Evolutionary conservation across 139 green algal genomes (phyloP).

Genomic region (Pseudopediastrum boryanum): DNA sequence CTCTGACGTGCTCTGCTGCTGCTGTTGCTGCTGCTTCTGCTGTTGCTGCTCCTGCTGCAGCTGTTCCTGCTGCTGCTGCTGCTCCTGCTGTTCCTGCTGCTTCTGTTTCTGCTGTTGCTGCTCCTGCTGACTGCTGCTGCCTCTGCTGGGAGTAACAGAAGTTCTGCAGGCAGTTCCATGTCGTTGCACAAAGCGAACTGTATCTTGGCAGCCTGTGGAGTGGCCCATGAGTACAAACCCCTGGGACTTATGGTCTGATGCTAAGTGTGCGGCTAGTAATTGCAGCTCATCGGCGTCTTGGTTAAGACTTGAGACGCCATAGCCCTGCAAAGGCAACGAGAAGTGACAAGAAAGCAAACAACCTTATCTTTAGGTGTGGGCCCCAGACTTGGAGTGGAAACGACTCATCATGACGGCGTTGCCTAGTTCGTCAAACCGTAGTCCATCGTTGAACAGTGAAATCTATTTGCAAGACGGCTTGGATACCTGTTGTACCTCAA

Average conservation of each 20-base stretch:
- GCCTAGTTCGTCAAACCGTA: neutral
- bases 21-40: neutral
- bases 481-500: neutral
- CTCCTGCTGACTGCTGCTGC: neutral
- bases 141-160: neutral
- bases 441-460: neutral
- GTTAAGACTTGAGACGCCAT: constrained; percentile 62
- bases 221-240: constrained; percentile 70
- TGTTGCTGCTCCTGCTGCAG: neutral
- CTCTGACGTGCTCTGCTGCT: neutral
- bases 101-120: neutral
- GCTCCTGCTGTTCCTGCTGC: neutral
- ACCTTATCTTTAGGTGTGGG: neutral
- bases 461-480: neutral
- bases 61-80: neutral
- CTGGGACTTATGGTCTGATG: constrained; percentile 27
- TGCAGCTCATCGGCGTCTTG: constrained; percentile 71
- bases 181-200: constrained; percentile 53
- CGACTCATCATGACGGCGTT: neutral
- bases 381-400: neutral
- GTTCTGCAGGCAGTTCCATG: neutral
- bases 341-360: neutral
- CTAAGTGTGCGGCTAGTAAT: constrained; percentile 50
- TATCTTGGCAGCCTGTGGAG: constrained; percentile 80
- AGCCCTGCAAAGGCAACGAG: constrained; percentile 50